phyloP scores from a whole-genome alignment of 805 yeast species.

The Candida tallmaniae region DNA sequence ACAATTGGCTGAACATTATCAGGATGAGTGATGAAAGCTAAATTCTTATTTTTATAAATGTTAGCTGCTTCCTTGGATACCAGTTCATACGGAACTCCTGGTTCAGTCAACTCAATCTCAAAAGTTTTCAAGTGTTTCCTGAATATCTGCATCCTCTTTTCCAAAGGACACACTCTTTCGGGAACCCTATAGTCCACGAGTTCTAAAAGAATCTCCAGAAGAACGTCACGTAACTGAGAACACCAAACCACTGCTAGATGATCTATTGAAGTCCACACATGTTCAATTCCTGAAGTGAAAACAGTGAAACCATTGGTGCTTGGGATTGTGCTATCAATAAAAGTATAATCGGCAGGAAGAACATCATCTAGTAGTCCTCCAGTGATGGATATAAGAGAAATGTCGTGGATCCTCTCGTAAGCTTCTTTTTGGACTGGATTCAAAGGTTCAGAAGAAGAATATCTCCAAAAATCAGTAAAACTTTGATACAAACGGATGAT shows the following conservation, averaged over 20 bases:
- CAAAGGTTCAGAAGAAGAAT: conserved; percentile 37
- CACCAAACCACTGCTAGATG: conserved; percentile 98
- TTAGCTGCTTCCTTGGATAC: neutral
- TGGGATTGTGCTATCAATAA: conserved; percentile 68
- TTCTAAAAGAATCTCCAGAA: conserved; percentile 58
- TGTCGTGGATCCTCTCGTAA: conserved; percentile 43
- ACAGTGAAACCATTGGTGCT: conserved; percentile 74
- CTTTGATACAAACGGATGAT: conserved; percentile 67
- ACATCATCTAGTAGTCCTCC: conserved; percentile 80
- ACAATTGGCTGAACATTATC: neutral
- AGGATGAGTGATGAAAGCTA: neutral
- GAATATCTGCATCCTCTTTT: conserved; percentile 56
- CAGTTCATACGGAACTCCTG: neutral
- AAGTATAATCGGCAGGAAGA: conserved; percentile 87
- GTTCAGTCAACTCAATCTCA: neutral
- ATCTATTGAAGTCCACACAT: conserved; percentile 91
- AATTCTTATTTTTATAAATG: neutral
- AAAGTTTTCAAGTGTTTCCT: conserved; percentile 16
- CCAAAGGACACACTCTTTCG: conserved; percentile 47
- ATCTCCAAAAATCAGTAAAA: conserved; percentile 77
- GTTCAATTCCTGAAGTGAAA: conserved; percentile 80
- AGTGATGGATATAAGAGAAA: conserved; percentile 78
- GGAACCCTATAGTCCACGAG: conserved; percentile 48
- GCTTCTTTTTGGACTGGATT: conserved; percentile 26
- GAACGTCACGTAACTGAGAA: conserved; percentile 66